These are phyloP conservation scores for barley (Hordeum vulgare) DNA, from an alignment of 176 grass and related monocot species.

Conservation along the genomic window MorexV3_pseudomolecules_assembly NC_058519.1:607321993-607322492, in stretches of 20 bases:
- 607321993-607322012: conserved; percentile 5
- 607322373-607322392: conserved; percentile 94
- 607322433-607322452: conserved; percentile 73
- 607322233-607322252: conserved; percentile 10
- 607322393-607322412: conserved; percentile 72
- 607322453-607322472: not conserved
- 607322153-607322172: conserved; percentile 32
- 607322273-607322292: conserved; percentile 2
- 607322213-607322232: not conserved
- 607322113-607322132: conserved; percentile 46
- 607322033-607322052: conserved; percentile 81
- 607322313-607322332: conserved; percentile 26
- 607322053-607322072: conserved; percentile 98
- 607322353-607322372: conserved; percentile 96
- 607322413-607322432: conserved; percentile 96
- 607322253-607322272: conserved; percentile 51
- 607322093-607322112: conserved; percentile 8
- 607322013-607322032: conserved; percentile 18
- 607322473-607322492: not conserved
- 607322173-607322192: not conserved
- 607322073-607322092: conserved; percentile 66
- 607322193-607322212: conserved; percentile 26
- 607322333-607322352: conserved; percentile 37
- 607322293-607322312: conserved; percentile 1
- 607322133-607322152: conserved; percentile 38